Conservation (phyloP, 495 filamentous ascomycete species). For the Neurospora tetraspora region DNA sequence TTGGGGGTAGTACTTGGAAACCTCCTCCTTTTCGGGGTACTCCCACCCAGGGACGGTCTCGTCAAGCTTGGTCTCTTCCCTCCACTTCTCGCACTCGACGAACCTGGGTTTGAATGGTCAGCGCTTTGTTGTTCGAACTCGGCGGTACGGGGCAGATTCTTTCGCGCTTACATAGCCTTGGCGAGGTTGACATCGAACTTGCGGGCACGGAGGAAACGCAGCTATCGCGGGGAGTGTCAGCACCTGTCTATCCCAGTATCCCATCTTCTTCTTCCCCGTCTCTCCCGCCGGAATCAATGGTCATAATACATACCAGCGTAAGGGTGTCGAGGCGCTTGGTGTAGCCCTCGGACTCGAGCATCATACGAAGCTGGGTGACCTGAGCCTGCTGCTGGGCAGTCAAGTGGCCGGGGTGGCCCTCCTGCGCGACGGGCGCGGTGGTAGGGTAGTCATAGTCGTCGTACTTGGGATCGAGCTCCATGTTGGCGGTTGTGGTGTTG, state of each 20-base stretch:
- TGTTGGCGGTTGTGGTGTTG: constrained; percentile 17
- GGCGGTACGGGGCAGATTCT: background rate
- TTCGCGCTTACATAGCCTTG: constrained; percentile 67
- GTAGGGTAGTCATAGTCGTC: constrained; percentile 93
- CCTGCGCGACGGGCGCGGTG: constrained; percentile 53
- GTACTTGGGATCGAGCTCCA: constrained; percentile 78
- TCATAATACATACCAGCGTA: constrained; percentile 52
- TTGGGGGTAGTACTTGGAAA: constrained; percentile 93
- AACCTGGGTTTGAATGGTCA: constrained; percentile 53
- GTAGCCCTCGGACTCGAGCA: constrained; percentile 77
- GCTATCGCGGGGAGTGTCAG: constrained; percentile 30
- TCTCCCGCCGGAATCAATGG: background rate
- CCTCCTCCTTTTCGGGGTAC: constrained; percentile 75
- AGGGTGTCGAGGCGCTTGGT: constrained; percentile 82
- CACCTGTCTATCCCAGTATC: background rate
- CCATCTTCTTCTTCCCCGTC: background rate
- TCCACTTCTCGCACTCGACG: constrained; percentile 82
- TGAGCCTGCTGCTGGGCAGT: constrained; percentile 82
- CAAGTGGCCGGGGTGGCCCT: constrained; percentile 83
- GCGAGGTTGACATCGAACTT: constrained; percentile 83
- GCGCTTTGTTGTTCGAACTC: constrained; percentile 1
- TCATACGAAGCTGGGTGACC: constrained; percentile 70
- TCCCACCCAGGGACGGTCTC: constrained; percentile 71
- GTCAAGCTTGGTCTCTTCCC: constrained; percentile 72
- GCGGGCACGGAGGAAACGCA: constrained; percentile 85